These are phyloP conservation scores for Arabidopsis hybrid DNA, from an alignment of 441 rosid genomes.

Conservation along the genomic window DNA sequence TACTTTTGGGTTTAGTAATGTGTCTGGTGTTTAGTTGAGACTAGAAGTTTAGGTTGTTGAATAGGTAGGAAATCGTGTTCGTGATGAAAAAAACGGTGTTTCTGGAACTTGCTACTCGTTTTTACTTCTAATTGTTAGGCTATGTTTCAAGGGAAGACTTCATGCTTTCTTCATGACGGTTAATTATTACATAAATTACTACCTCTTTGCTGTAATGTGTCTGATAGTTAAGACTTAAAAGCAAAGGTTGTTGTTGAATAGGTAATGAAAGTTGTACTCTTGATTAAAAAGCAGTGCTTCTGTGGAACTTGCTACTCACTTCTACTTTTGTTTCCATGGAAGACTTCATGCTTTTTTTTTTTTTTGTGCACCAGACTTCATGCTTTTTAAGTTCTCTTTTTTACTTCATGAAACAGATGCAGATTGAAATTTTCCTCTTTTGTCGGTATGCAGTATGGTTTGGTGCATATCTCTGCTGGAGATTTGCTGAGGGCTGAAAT, in stretches of 20 bases:
- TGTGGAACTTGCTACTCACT: constrained; percentile 24
- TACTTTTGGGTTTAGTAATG: background rate
- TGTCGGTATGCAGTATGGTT: constrained; percentile 72
- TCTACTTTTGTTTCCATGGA: constrained; percentile 18
- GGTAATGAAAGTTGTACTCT: background rate
- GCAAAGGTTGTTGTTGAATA: constrained; percentile 9
- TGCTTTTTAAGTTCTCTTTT: background rate
- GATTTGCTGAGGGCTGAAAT: constrained; percentile 86
- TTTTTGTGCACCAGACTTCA: background rate
- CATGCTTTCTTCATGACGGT: too few species aligned
- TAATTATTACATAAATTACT: too few species aligned
- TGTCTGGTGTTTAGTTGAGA: background rate
- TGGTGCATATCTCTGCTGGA: constrained; percentile 95
- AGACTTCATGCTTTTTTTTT: constrained; percentile 1
- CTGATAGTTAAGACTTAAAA: background rate
- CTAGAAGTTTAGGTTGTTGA: background rate
- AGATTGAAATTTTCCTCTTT: constrained; percentile 51
- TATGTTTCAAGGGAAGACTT: too few species aligned
- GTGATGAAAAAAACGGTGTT: background rate
- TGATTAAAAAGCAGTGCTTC: background rate
- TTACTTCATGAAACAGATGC: constrained; percentile 36
- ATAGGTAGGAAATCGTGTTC: background rate
- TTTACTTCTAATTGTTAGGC: background rate
- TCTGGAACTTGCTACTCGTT: background rate
- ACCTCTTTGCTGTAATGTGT: background rate